Evolutionary conservation across 768 basidiomycete species (phyloP).

Genomic region (Porpolomopsis calyptriformis): DNA sequence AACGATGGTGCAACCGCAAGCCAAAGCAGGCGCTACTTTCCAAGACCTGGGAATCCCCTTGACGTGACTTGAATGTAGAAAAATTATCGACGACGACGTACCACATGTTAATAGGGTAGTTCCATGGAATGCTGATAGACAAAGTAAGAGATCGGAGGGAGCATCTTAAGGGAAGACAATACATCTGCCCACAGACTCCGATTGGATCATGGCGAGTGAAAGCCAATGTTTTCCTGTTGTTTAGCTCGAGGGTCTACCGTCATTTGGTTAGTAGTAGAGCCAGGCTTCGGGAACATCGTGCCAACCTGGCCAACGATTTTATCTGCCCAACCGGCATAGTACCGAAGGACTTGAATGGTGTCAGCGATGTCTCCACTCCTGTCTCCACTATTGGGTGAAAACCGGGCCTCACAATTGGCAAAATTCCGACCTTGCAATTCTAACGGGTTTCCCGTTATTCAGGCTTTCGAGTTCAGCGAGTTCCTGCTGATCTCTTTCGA

Average conservation of each 20-base stretch:
- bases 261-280: not conserved
- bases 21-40: conserved; percentile 91
- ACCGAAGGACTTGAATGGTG: conserved; percentile 66
- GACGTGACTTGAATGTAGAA: conserved; percentile 5
- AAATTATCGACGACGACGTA: conserved; percentile 19
- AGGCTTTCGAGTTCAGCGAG: conserved; percentile 78
- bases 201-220: conserved; percentile 86
- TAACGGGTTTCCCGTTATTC: conserved; percentile 89
- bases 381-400: conserved; percentile 5
- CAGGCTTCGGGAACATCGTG: conserved; percentile 3
- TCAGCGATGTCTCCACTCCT: conserved; percentile 80
- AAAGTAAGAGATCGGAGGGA: conserved; percentile 2
- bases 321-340: conserved; percentile 95
- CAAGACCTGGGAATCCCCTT: conserved; percentile 43
- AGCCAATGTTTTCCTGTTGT: conserved; percentile 70
- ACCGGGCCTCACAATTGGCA: not conserved
- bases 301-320: conserved; percentile 80
- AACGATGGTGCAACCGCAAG: conserved; percentile 85
- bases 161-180: conserved; percentile 5
- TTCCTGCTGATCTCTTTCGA: conserved; percentile 72
- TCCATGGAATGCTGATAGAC: conserved; percentile 74
- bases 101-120: conserved; percentile 87
- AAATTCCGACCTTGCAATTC: conserved; percentile 26
- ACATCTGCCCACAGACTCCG: conserved; percentile 94
- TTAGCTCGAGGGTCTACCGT: conserved; percentile 61